Evolutionary conservation across 1,139 yeast genomes (phyloP), one percentile per base, ranked within the genome.

Genomic region (Geotrichum phurueaensis): DNA sequence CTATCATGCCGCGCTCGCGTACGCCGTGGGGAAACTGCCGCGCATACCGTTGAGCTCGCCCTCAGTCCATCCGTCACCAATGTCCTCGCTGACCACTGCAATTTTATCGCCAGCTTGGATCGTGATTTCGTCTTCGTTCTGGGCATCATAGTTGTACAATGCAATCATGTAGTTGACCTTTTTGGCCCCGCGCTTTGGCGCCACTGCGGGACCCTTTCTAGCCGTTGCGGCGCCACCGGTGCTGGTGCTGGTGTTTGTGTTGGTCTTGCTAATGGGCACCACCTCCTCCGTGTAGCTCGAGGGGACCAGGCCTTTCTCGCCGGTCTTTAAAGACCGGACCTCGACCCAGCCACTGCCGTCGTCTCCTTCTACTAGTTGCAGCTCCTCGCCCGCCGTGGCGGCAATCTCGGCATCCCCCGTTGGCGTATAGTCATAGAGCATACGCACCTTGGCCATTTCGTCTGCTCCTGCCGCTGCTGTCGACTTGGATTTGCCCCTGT

Each of bases 291-390:
- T 74, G 69, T 95, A 95, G 0, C 88, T 75, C 0, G 96, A 85
- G 0, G 99, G 99, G 2, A 92, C 97, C 36, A 94, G 78, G 0
- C 99, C 99, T 56, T 76, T 76, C 12, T 73, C 70, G 4, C 65
- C 64, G 66, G 87, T 78, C 58, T 76, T 66, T 12, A 22, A 9
- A 66, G 86, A 78, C 60, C 74, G 65, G 67, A 86, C 82, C 66
- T 75, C 73, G 0, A 96, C 86, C 99, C 99, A 95, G 0, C 99
- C 99, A 7, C 94, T 85, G 0, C 97, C 97, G 66, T 89, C 94
- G 71, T 94, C 98, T 2, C 76, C 76, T 57, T 82, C 84, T 0
- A 87, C 63, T 2, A 94, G 79, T 3, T 75, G 75, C 49, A 92
- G 74, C 3, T 74, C 70, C 54, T 89, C 96, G 6, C 95, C 92